phyloP scores from a whole-genome alignment of 306 rosid genomes.

The Oemleria cerasiformis region DNA sequence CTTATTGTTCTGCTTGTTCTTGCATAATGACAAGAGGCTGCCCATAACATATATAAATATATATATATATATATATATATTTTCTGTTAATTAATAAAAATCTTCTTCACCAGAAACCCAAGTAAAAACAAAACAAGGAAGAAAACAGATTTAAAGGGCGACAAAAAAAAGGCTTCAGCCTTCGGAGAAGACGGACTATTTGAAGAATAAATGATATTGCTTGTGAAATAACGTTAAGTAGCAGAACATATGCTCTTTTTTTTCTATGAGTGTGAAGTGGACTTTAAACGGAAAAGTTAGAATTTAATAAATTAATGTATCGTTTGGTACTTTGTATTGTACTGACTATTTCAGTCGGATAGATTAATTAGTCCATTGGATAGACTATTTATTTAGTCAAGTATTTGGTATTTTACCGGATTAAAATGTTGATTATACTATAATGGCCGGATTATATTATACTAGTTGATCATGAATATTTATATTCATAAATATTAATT shows the following conservation, averaged over 20 bases:
- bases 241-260: not conserved
- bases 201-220: not conserved
- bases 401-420: no score
- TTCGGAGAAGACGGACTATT: not conserved
- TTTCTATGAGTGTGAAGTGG: not conserved
- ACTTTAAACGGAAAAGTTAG: no score
- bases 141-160: not conserved
- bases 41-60: constrained; percentile 41
- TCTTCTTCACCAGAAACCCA: constrained; percentile 13
- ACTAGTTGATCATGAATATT: no score
- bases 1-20: not conserved
- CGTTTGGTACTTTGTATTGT: no score
- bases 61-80: not conserved
- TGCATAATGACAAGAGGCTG: constrained; percentile 19
- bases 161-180: not conserved
- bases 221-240: not conserved
- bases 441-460: no score
- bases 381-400: no score
- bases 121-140: not conserved
- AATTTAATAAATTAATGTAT: not conserved
- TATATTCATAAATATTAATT: no score
- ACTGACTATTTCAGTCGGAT: no score
- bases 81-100: not conserved
- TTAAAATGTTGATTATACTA: no score
- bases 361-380: no score